Conservation (phyloP, 495 filamentous ascomycete genomes). For the Umbilicaria muhlenbergii region DNA sequence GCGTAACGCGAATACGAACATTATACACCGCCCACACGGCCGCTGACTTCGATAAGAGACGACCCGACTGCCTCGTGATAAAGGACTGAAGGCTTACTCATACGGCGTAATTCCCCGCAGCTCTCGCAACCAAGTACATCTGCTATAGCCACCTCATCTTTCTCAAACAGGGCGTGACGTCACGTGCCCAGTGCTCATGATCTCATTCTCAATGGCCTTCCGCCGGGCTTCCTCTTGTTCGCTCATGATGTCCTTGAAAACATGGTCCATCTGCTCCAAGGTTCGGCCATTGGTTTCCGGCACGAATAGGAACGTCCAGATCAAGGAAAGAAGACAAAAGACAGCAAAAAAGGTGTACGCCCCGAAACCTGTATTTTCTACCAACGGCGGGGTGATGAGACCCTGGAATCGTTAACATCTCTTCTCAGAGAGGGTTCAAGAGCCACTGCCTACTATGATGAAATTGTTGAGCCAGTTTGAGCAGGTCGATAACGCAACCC, state of each 20-base stretch:
- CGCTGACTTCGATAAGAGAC: no score
- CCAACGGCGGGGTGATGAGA: constrained; percentile 36
- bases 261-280: constrained; percentile 40
- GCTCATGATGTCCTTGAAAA: constrained; percentile 32
- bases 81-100: no score
- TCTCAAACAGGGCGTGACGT: no score
- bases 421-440: background rate
- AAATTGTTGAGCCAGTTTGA: constrained; percentile 44
- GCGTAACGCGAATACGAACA: no score
- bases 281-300: constrained; percentile 43
- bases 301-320: constrained; percentile 39
- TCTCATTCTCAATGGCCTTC: constrained; percentile 22
- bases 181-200: constrained; percentile 7
- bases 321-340: constrained; percentile 36
- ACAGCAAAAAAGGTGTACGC: constrained; percentile 40
- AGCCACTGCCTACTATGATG: constrained; percentile 25
- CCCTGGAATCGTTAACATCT: constrained; percentile 14
- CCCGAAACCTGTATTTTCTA: constrained; percentile 38
- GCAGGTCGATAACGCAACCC: constrained; percentile 34
- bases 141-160: no score
- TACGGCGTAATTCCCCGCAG: no score
- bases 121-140: no score
- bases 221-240: constrained; percentile 24
- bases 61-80: no score
- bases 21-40: no score